These are phyloP conservation scores for Vigna nakashimae DNA, from an alignment of 306 rosid genomes.

Conservation along the genomic window DNA sequence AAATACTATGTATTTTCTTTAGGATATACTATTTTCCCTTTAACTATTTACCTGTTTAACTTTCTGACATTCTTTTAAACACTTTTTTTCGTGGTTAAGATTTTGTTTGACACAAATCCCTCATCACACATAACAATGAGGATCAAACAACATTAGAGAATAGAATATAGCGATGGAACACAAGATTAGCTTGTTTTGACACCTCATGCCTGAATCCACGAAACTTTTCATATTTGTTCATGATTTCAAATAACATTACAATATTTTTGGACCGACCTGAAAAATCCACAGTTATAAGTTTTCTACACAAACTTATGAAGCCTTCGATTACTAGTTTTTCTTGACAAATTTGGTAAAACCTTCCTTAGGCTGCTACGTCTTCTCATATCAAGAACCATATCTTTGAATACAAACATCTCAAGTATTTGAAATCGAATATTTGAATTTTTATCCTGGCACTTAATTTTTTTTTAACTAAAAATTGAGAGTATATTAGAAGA, in stretches of 20 bases:
- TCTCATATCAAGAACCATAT: background rate
- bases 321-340: no score
- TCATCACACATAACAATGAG: background rate
- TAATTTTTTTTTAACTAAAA: background rate
- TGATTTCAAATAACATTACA: no score
- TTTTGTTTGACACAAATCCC: background rate
- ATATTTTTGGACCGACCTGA: no score
- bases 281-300: no score
- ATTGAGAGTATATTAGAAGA: background rate
- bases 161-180: no score
- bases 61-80: no score
- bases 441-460: background rate
- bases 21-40: slow-evolving; percentile 12
- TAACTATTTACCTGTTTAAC: background rate
- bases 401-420: background rate
- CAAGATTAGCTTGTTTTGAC: background rate
- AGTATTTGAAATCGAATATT: background rate
- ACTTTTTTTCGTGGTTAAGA: background rate
- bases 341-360: no score
- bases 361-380: no score
- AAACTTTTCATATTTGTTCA: no score
- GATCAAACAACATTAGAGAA: background rate
- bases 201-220: background rate
- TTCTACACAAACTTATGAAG: no score
- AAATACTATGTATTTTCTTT: background rate